A percentile compares a stretch with the other conserved stretches of the same genome.
phyloP scores from a whole-genome alignment of 352 stramenopile genomes.

The Phytophthora capsici region DNA sequence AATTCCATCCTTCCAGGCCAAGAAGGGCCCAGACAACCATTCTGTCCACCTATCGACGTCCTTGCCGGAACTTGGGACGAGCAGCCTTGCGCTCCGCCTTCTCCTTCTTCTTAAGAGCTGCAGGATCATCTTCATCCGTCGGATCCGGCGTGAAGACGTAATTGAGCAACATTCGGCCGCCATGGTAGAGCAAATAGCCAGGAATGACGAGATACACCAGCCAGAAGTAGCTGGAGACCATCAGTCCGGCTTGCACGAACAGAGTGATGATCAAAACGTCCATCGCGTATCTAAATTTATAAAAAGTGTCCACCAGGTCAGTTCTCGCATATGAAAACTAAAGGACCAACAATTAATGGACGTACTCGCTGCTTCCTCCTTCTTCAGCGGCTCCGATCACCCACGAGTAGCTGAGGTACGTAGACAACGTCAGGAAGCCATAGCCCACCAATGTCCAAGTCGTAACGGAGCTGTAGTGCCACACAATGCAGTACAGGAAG shows the following conservation, averaged over 20 bases:
- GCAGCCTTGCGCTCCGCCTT: conserved; percentile 74
- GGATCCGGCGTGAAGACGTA: conserved; percentile 82
- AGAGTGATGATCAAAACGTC: conserved; percentile 86
- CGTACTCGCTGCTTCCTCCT: conserved; percentile 81
- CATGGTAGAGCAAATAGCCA: conserved; percentile 84
- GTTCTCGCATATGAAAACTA: no score
- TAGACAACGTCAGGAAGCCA: conserved; percentile 63
- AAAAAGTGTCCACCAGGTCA: conserved; percentile 21
- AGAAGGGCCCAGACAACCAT: not conserved
- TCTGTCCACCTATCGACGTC: conserved; percentile 42
- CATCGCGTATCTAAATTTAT: conserved; percentile 72
- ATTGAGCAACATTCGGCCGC: conserved; percentile 73
- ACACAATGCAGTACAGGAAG: conserved; percentile 79
- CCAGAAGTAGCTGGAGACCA: conserved; percentile 91
- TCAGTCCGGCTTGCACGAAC: conserved; percentile 74
- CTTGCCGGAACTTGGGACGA: conserved; percentile 52
- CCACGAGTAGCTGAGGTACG: conserved; percentile 86
- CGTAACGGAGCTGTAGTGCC: conserved; percentile 70
- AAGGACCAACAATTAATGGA: conserved; percentile 5
- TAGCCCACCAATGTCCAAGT: conserved; percentile 77
- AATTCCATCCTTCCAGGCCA: not conserved
- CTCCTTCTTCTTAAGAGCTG: conserved; percentile 73
- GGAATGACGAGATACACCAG: conserved; percentile 84
- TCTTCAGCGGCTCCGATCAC: conserved; percentile 79
- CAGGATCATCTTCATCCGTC: conserved; percentile 61